phyloP scores from a whole-genome alignment of 179 eudicot genomes.

The Pouteria campechiana region DNA sequence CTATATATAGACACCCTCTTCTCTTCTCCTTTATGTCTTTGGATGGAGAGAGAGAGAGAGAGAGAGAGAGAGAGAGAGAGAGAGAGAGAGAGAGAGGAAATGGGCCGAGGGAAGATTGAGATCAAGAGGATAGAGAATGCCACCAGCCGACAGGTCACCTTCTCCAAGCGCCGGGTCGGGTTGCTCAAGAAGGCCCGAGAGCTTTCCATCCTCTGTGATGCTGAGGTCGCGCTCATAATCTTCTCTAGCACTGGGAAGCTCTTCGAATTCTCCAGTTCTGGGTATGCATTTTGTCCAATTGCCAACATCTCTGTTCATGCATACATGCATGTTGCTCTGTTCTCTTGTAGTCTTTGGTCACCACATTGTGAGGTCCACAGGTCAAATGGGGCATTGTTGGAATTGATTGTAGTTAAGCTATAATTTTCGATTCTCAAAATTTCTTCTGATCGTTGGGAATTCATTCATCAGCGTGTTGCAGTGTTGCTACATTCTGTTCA shows the following conservation, averaged over 20 bases:
- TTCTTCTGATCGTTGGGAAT: too few species aligned
- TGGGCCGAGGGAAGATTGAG: conserved; percentile 25
- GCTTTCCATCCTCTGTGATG: conserved; percentile 25
- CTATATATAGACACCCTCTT: too few species aligned
- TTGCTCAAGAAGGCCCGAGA: conserved; percentile 27
- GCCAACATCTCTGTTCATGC: background rate
- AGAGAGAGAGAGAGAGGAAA: background rate
- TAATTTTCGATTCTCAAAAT: too few species aligned
- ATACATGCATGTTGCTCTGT: too few species aligned
- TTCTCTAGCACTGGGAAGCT: conserved; percentile 25
- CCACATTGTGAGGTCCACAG: too few species aligned
- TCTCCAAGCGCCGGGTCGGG: conserved; percentile 23
- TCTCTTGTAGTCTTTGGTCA: too few species aligned
- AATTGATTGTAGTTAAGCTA: too few species aligned
- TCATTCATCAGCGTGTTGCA: too few species aligned
- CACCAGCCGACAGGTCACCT: conserved; percentile 27
- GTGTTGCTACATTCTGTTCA: too few species aligned
- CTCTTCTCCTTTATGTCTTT: too few species aligned
- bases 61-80: background rate
- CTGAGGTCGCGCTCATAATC: conserved; percentile 20
- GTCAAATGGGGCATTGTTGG: too few species aligned
- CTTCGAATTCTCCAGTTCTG: conserved; percentile 22
- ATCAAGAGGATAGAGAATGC: conserved; percentile 26
- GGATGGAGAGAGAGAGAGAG: too few species aligned
- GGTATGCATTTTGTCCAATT: background rate